Base-by-base conservation (phyloP, 2,329 filamentous ascomycete species). In the Parastagonospora avenae region DNA sequence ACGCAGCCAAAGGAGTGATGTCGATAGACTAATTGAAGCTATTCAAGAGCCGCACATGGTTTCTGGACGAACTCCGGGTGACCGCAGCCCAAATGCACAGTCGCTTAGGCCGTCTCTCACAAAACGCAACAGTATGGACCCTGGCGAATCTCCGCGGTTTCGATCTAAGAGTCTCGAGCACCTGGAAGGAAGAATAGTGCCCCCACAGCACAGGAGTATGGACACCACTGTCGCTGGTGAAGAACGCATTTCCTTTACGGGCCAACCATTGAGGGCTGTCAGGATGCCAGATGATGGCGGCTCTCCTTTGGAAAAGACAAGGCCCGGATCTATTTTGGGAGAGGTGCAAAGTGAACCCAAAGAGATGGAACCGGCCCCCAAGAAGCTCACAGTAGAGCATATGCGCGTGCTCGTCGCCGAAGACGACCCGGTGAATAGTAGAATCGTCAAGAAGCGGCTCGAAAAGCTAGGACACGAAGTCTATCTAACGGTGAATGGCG, bases 341-440 rank as follows among this genome's bases (percentile, higher is more conserved):
- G 70, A 73, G 46, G 47, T 73, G 6, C 35, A 56, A 9, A 60
- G 63, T 29, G 53, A 61, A 16, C 56, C 63, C 14, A 33, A 52
- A 14, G 14, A 63, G 7, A 45, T 52, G 7, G 24, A 46, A 10
- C 31, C 56, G 3, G 35, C 35, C n/a, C 39, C 63, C 12, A 55
- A 60, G 27, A 46, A 56, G 6, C 35, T 62, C 6, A 57, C 63
- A n/a, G 59, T 75, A 1, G 72, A 79, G 2, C 73, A 82, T 32
- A 77, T 91, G 57, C 80, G 82, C 14, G 85, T 95, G 2, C 78
- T 96, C 16, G 85, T 96, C 31, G 92, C 92, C 0, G 92, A 96
- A 66, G 92, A 96, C 60, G 91, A 96, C 62, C 90, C 91, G 0
- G 86, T 95, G 60, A 96, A 96, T 62, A 90, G 90, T 73, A 88